These are phyloP conservation scores for Rhodamnia argentea DNA, from an alignment of 345 rosid genomes.

Conservation along the genomic window DNA sequence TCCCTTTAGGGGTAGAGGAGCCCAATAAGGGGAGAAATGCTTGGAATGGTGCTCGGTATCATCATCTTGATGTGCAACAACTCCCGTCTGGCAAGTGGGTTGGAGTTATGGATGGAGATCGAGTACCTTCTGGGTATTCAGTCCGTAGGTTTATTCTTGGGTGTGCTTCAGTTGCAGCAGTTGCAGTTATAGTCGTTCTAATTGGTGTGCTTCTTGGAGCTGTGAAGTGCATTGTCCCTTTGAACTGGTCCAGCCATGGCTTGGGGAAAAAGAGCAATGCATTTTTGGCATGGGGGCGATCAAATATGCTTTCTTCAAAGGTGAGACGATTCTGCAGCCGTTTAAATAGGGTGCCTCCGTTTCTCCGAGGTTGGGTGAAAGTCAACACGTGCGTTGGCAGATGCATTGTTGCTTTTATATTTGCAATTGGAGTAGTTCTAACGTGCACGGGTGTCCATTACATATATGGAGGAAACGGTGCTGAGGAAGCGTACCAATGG, in stretches of 20 bases:
- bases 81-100: constrained; percentile 75
- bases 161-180: constrained; percentile 54
- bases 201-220: constrained; percentile 61
- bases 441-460: constrained; percentile 44
- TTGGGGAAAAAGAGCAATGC: constrained; percentile 50
- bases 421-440: constrained; percentile 38
- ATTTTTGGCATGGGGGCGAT: constrained; percentile 36
- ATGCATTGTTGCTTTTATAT: constrained; percentile 29
- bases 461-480: constrained; percentile 80
- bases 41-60: constrained; percentile 84
- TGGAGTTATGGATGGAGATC: constrained; percentile 83
- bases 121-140: constrained; percentile 66
- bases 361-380: constrained; percentile 55
- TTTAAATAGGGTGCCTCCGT: constrained; percentile 50
- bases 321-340: constrained; percentile 61
- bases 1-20: constrained; percentile 38
- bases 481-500: constrained; percentile 49
- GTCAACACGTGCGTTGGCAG: constrained; percentile 40
- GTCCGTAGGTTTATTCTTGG: constrained; percentile 53
- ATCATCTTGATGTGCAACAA: constrained; percentile 77
- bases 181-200: constrained; percentile 30
- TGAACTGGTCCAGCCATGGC: constrained; percentile 69
- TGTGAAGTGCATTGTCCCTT: constrained; percentile 74
- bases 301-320: constrained; percentile 42
- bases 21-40: constrained; percentile 53